Evolutionary conservation across 176 grass and related monocot species (phyloP).

Genomic region (Juncus effusus): DNA sequence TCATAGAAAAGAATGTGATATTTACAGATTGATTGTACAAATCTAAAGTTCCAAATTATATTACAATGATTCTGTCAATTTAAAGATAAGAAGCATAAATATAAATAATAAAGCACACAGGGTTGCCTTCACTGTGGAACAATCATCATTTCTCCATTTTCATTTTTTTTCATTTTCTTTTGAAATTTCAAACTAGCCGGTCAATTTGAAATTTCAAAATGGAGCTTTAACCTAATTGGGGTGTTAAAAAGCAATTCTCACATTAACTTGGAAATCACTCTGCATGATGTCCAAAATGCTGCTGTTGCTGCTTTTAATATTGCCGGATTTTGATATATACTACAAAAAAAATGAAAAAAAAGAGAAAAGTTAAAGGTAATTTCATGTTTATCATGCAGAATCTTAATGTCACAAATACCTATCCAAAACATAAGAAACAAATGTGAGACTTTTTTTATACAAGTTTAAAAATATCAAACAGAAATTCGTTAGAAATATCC

Average conservation of each 20-base stretch:
- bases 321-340: conserved; percentile 82
- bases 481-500: background rate
- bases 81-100: conserved; percentile 14
- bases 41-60: conserved; percentile 3
- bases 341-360: conserved; percentile 19
- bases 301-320: conserved; percentile 50
- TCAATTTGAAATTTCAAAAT: conserved; percentile 1
- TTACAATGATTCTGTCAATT: background rate
- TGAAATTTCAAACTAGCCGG: no score
- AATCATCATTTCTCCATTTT: background rate
- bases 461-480: background rate
- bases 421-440: background rate
- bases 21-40: conserved; percentile 23
- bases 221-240: background rate
- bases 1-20: conserved; percentile 27
- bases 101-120: conserved; percentile 13
- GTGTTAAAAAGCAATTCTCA: conserved; percentile 30
- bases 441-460: background rate
- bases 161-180: no score
- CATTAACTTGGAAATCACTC: conserved; percentile 67
- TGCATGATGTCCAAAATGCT: conserved; percentile 55
- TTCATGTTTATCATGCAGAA: background rate
- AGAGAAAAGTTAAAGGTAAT: background rate
- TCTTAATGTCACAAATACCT: background rate
- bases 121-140: background rate